Conservation (phyloP, 306 rosid species). For the Cicer bijugum region DNA sequence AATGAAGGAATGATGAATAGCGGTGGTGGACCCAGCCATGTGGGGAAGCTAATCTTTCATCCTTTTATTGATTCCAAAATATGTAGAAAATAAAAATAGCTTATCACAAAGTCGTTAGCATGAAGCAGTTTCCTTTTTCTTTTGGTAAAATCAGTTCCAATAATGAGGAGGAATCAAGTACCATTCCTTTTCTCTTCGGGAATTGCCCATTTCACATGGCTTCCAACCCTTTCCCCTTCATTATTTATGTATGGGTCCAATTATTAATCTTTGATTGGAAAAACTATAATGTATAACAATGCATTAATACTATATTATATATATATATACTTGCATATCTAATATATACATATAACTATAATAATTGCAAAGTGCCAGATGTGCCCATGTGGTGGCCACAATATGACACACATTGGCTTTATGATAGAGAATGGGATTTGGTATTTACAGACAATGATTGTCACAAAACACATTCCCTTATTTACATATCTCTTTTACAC, state of each 20-base stretch:
- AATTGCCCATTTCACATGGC: slow-evolving; percentile 68
- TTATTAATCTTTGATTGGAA: slow-evolving; percentile 54
- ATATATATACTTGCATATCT: slow-evolving; percentile 22
- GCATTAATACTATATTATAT: slow-evolving; percentile 17
- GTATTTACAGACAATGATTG: slow-evolving; percentile 61
- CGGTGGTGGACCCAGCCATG: slow-evolving; percentile 65
- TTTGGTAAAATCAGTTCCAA: slow-evolving; percentile 45
- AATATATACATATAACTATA: background rate
- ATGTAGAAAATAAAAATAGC: slow-evolving; percentile 46
- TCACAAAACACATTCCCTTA: slow-evolving; percentile 52
- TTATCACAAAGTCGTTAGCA: slow-evolving; percentile 39
- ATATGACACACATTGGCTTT: slow-evolving; percentile 53
- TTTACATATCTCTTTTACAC: slow-evolving; percentile 42
- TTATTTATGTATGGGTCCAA: slow-evolving; percentile 53
- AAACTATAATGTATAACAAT: slow-evolving; percentile 27
- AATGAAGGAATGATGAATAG: slow-evolving; percentile 45
- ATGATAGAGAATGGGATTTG: slow-evolving; percentile 55
- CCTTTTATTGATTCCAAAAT: slow-evolving; percentile 52
- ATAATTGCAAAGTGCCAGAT: slow-evolving; percentile 60
- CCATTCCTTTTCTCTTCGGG: slow-evolving; percentile 49
- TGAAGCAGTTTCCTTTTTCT: slow-evolving; percentile 41
- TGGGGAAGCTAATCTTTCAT: slow-evolving; percentile 59
- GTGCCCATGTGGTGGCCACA: slow-evolving; percentile 67
- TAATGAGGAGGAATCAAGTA: slow-evolving; percentile 49
- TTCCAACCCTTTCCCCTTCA: slow-evolving; percentile 58